Conservation (phyloP, 2,329 filamentous ascomycete genomes). For the Aspergillus oerlinghausenensis region DNA sequence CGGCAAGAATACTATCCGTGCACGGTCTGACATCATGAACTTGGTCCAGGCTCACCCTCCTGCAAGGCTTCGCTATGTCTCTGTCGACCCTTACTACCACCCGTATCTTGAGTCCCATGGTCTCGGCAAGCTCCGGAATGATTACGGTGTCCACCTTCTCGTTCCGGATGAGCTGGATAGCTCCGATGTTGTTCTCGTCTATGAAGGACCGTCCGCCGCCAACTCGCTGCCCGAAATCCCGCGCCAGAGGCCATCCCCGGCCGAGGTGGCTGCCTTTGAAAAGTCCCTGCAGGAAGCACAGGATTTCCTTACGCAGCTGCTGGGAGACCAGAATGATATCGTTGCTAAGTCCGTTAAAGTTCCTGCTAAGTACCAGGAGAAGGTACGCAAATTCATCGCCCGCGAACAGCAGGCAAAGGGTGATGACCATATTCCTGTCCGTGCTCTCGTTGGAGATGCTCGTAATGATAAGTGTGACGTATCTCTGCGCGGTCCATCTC, state of each 20-base stretch:
- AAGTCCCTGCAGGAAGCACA: conserved; percentile 56
- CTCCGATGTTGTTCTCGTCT: conserved; percentile 46
- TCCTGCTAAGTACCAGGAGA: conserved; percentile 59
- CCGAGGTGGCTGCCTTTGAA: conserved; percentile 54
- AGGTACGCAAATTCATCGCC: conserved; percentile 56
- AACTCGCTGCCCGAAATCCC: conserved; percentile 51
- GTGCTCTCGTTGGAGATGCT: conserved; percentile 47
- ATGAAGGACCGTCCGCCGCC: conserved; percentile 42
- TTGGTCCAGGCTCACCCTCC: conserved; percentile 47
- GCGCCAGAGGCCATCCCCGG: conserved; percentile 50
- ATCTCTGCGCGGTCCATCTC: conserved; percentile 71
- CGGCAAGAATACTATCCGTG: conserved; percentile 64
- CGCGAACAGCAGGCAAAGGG: conserved; percentile 51
- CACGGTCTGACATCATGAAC: conserved; percentile 47
- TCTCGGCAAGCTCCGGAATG: conserved; percentile 35
- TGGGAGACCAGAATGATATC: conserved; percentile 54
- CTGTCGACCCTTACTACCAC: conserved; percentile 48
- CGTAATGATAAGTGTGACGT: conserved; percentile 45
- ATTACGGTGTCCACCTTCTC: conserved; percentile 46
- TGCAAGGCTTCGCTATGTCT: conserved; percentile 40
- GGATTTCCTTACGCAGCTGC: conserved; percentile 49
- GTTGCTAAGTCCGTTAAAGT: conserved; percentile 51
- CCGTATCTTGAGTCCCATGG: conserved; percentile 41
- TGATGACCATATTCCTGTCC: conserved; percentile 52
- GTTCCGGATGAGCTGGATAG: conserved; percentile 43